phyloP scores from a whole-genome alignment of 2,329 filamentous ascomycete species.

The Sphaerulina musiva region DNA sequence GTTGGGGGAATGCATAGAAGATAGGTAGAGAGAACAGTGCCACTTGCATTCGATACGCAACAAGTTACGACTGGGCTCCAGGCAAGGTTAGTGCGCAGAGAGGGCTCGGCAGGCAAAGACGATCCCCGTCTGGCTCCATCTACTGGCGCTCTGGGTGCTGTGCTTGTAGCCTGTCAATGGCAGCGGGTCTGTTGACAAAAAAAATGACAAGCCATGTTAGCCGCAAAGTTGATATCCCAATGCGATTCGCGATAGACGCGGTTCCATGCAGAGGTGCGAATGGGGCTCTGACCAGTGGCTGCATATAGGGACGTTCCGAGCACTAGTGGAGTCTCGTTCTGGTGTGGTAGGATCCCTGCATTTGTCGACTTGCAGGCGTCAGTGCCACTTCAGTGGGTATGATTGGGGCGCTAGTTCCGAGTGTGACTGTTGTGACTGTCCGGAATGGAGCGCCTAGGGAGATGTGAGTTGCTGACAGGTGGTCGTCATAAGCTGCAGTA shows the following conservation, averaged over 20 bases:
- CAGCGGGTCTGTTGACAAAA: background rate
- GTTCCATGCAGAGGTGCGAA: background rate
- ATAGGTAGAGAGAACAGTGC: constrained; percentile 3
- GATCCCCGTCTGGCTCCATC: background rate
- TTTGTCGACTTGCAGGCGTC: background rate
- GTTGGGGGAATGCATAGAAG: constrained; percentile 4
- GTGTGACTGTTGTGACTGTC: background rate
- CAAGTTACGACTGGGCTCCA: constrained; percentile 12
- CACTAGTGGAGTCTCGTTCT: constrained; percentile 1
- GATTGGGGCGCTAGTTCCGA: constrained; percentile 12
- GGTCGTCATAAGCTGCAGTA: background rate
- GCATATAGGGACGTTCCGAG: constrained; percentile 5
- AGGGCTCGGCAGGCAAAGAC: constrained; percentile 6
- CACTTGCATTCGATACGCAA: constrained; percentile 13
- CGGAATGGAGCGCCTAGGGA: constrained; percentile 2
- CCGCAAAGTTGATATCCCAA: background rate
- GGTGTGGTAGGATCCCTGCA: constrained; percentile 2
- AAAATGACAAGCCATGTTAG: constrained; percentile 8
- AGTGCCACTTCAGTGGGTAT: background rate
- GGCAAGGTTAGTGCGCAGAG: constrained; percentile 9
- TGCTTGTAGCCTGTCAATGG: background rate
- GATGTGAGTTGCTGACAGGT: background rate
- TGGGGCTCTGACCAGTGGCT: constrained; percentile 7
- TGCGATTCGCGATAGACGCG: constrained; percentile 1
- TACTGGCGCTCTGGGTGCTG: background rate